Evolutionary conservation across 2,329 filamentous ascomycete species (phyloP).

Genomic region (Microdochium trichocladiopsis): DNA sequence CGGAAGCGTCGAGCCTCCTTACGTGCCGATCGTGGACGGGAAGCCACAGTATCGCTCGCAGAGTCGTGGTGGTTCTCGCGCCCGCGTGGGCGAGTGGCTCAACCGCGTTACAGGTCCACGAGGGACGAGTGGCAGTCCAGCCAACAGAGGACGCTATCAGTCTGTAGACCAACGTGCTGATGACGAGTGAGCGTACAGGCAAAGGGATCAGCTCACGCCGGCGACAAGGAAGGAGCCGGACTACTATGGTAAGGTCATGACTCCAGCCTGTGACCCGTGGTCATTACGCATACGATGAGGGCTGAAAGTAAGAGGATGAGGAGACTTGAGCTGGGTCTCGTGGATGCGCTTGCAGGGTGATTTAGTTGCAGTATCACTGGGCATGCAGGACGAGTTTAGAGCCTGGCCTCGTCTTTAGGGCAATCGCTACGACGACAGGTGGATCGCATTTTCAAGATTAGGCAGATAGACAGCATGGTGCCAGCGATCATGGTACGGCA

Average conservation of each 20-base stretch:
- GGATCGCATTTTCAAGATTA: not conserved
- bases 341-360: no score
- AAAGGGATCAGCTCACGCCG: no score
- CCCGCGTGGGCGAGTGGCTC: constrained; percentile 39
- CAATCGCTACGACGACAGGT: not conserved
- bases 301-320: no score
- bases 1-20: constrained; percentile 52
- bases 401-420: not conserved
- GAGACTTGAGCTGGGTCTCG: no score
- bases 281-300: no score
- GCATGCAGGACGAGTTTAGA: not conserved
- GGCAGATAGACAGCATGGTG: not conserved
- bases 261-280: no score
- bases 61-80: constrained; percentile 15
- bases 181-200: constrained; percentile 21
- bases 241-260: no score
- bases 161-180: constrained; percentile 30
- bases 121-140: constrained; percentile 21
- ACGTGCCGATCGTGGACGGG: constrained; percentile 41
- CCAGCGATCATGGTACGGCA: not conserved
- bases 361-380: not conserved
- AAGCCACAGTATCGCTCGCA: constrained; percentile 31
- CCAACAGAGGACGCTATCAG: constrained; percentile 27
- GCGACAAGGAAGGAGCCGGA: no score
- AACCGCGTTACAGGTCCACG: constrained; percentile 31